Conservation (phyloP, 1,284 basidiomycete species). For the Cutaneotrichosporon sp. region DNA sequence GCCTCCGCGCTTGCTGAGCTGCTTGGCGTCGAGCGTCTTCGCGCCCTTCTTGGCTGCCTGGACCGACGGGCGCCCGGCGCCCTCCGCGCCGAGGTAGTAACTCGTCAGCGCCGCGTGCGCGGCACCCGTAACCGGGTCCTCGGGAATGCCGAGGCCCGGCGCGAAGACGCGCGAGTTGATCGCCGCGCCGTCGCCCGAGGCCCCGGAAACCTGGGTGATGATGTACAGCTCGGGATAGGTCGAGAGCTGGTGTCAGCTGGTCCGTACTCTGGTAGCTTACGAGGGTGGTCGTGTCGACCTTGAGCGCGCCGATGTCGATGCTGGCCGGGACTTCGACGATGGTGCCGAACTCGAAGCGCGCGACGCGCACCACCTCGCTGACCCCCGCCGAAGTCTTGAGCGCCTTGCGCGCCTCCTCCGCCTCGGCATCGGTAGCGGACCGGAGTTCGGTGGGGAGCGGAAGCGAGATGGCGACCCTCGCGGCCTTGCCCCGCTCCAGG, state of each 20-base stretch:
- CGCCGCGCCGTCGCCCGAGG: neutral
- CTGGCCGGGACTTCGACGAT: slow-evolving; percentile 28
- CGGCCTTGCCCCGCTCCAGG: slow-evolving; percentile 8
- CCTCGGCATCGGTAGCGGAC: slow-evolving; percentile 10
- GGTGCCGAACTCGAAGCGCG: slow-evolving; percentile 19
- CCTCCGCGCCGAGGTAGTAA: slow-evolving; percentile 31
- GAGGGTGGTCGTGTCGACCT: slow-evolving; percentile 22
- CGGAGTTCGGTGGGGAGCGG: slow-evolving; percentile 55
- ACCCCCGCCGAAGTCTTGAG: slow-evolving; percentile 18
- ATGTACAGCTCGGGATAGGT: slow-evolving; percentile 20
- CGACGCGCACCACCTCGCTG: slow-evolving; percentile 17
- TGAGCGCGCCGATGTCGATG: slow-evolving; percentile 30
- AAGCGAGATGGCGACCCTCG: slow-evolving; percentile 74
- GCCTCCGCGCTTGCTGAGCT: slow-evolving; percentile 16
- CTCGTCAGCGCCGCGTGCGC: slow-evolving; percentile 35
- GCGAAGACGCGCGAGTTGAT: slow-evolving; percentile 35
- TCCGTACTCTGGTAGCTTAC: no score
- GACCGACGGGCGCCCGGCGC: neutral
- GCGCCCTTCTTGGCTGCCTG: neutral
- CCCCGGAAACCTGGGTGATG: slow-evolving; percentile 30
- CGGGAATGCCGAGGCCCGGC: slow-evolving; percentile 36
- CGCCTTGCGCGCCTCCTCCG: neutral
- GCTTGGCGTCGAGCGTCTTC: slow-evolving; percentile 13
- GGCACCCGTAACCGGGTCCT: slow-evolving; percentile 45
- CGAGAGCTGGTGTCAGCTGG: slow-evolving; percentile 5